Conservation (phyloP, 2,329 filamentous ascomycete genomes). For the Aspergillus ochraceus region DNA sequence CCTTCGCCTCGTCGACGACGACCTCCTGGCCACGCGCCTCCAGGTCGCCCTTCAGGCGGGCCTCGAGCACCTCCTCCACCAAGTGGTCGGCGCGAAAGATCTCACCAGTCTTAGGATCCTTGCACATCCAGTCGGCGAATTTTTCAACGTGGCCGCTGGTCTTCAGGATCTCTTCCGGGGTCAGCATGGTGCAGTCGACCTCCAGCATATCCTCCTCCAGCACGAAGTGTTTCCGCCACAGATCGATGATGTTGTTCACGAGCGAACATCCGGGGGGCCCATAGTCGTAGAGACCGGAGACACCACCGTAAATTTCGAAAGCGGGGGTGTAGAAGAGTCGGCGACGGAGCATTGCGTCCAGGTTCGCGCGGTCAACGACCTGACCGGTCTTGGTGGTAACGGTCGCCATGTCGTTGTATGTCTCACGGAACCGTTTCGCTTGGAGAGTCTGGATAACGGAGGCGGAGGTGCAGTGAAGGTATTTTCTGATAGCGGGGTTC, state of each 20-base stretch:
- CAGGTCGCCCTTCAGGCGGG: conserved; percentile 84
- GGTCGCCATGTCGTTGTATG: conserved; percentile 53
- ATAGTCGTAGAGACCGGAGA: conserved; percentile 89
- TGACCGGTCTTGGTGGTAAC: conserved; percentile 83
- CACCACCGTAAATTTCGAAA: conserved; percentile 92
- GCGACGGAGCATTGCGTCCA: conserved; percentile 84
- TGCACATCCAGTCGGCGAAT: conserved; percentile 99
- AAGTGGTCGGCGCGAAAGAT: conserved; percentile 95
- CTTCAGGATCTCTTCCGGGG: conserved; percentile 90
- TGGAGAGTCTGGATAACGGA: conserved; percentile 32
- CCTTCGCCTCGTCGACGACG: conserved; percentile 68
- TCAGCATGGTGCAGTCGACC: conserved; percentile 91
- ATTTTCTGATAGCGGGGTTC: conserved; percentile 23
- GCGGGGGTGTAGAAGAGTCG: conserved; percentile 93
- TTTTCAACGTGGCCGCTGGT: conserved; percentile 96
- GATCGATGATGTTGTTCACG: conserved; percentile 82
- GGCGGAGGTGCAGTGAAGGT: conserved; percentile 40
- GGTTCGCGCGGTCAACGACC: conserved; percentile 75
- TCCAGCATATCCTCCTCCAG: conserved; percentile 94
- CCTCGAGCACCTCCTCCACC: conserved; percentile 90
- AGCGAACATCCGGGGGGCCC: conserved; percentile 84
- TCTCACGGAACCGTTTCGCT: conserved; percentile 24
- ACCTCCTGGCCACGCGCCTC: conserved; percentile 81
- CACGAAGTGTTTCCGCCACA: conserved; percentile 92
- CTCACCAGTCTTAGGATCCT: conserved; percentile 95